Conservation (phyloP, 805 yeast genomes). For the Candida ascalaphidarum region DNA sequence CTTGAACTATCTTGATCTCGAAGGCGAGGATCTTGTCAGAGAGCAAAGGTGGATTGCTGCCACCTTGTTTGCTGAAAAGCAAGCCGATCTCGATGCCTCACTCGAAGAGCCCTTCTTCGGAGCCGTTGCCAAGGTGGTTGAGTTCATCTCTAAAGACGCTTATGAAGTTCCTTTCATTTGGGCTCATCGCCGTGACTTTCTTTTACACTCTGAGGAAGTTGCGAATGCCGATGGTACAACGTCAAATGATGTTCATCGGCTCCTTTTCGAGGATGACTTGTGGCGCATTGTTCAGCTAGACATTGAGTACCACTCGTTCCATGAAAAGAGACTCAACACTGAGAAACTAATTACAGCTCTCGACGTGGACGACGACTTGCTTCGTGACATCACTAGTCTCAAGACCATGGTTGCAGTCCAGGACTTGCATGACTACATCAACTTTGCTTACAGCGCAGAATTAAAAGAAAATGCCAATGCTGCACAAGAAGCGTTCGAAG, state of each 20-base stretch:
- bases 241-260: constrained; percentile 35
- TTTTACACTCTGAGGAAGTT: constrained; percentile 47
- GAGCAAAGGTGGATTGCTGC: constrained; percentile 82
- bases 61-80: constrained; percentile 51
- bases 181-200: constrained; percentile 89
- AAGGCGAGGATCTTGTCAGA: constrained; percentile 55
- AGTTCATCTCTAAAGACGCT: constrained; percentile 64
- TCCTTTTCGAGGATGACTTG: constrained; percentile 72
- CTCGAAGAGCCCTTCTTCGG: constrained; percentile 47
- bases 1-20: constrained; percentile 60
- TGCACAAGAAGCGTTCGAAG: constrained; percentile 8
- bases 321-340: constrained; percentile 63
- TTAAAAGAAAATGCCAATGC: constrained; percentile 37
- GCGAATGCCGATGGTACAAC: constrained; percentile 27
- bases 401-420: constrained; percentile 71
- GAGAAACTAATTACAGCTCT: constrained; percentile 47
- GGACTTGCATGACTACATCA: constrained; percentile 77
- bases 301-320: constrained; percentile 77
- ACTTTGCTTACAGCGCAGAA: constrained; percentile 59
- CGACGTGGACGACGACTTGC: constrained; percentile 45
- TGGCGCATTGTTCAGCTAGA: constrained; percentile 89
- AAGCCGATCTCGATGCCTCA: constrained; percentile 27
- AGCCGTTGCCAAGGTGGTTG: constrained; percentile 66
- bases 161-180: constrained; percentile 93
- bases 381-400: constrained; percentile 48